A percentile compares a stretch with the other conserved stretches of the same genome.
Evolutionary conservation across 345 rosid genomes (phyloP).

Genomic region (Murraya paniculata): DNA sequence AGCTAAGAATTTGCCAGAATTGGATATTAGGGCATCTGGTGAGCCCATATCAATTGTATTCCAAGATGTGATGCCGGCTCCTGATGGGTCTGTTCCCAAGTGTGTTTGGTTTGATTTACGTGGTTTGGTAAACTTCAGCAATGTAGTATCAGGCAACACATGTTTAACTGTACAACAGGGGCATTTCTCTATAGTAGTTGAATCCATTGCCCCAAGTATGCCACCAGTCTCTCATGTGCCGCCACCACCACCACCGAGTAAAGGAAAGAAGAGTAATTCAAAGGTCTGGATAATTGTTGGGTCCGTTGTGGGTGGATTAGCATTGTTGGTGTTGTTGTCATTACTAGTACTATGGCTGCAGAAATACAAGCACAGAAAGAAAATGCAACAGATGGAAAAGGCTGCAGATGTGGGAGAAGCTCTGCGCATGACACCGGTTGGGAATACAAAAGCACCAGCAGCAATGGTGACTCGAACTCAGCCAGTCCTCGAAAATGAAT

Average conservation of each 20-base stretch:
- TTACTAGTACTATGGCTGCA: slow-evolving; percentile 51
- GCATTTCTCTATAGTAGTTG: slow-evolving; percentile 80
- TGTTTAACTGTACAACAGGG: slow-evolving; percentile 67
- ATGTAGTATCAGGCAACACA: slow-evolving; percentile 42
- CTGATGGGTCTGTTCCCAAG: slow-evolving; percentile 53
- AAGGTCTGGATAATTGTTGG: slow-evolving; percentile 71
- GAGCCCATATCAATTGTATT: slow-evolving; percentile 61
- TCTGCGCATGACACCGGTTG: slow-evolving; percentile 69
- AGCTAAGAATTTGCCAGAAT: slow-evolving; percentile 44
- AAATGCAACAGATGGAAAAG: slow-evolving; percentile 81
- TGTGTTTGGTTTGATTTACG: slow-evolving; percentile 70
- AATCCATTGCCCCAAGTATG: slow-evolving; percentile 52
- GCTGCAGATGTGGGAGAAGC: slow-evolving; percentile 94
- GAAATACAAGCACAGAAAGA: slow-evolving; percentile 57
- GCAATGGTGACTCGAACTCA: slow-evolving; percentile 83
- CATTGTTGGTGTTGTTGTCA: slow-evolving; percentile 44
- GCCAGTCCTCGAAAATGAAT: slow-evolving; percentile 84
- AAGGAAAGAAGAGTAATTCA: slow-evolving; percentile 29
- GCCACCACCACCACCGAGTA: slow-evolving; percentile 13
- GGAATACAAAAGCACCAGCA: slow-evolving; percentile 82
- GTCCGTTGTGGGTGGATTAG: slow-evolving; percentile 72
- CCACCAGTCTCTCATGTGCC: slow-evolving; percentile 29
- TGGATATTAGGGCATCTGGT: slow-evolving; percentile 43
- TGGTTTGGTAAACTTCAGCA: slow-evolving; percentile 59
- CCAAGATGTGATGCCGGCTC: slow-evolving; percentile 45